phyloP scores from a whole-genome alignment of 228 moss, liverwort and hornwort genomes.

The Sphagnum fallax region DNA sequence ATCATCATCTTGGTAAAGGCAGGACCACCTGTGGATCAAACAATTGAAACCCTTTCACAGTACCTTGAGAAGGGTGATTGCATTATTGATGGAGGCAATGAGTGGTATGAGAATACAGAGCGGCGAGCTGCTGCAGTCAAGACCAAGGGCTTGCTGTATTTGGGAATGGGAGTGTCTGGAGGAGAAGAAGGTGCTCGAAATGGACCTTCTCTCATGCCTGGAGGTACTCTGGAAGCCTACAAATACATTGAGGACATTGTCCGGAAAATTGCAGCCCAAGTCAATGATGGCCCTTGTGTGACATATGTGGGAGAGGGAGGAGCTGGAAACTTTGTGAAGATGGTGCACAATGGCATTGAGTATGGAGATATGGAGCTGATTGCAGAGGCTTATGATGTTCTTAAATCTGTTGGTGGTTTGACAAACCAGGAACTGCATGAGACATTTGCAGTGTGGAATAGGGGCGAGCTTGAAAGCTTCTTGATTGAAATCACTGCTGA shows the following conservation, averaged over 20 bases:
- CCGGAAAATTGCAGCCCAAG: slow-evolving; percentile 82
- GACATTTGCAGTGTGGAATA: slow-evolving; percentile 79
- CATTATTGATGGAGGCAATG: slow-evolving; percentile 90
- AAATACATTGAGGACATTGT: slow-evolving; percentile 73
- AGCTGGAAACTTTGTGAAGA: slow-evolving; percentile 92
- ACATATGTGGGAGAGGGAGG: slow-evolving; percentile 87
- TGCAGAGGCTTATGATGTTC: slow-evolving; percentile 92
- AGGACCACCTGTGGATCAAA: slow-evolving; percentile 80
- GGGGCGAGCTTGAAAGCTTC: slow-evolving; percentile 87
- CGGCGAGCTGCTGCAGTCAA: slow-evolving; percentile 54
- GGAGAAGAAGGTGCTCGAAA: slow-evolving; percentile 88
- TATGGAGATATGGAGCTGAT: slow-evolving; percentile 99
- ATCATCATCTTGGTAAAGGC: slow-evolving; percentile 90
- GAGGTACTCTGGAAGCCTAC: slow-evolving; percentile 81
- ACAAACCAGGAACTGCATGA: slow-evolving; percentile 73
- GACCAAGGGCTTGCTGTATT: slow-evolving; percentile 64
- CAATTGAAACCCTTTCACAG: slow-evolving; percentile 61
- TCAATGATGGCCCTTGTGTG: slow-evolving; percentile 82
- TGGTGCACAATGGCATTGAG: slow-evolving; percentile 96
- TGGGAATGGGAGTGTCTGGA: slow-evolving; percentile 92
- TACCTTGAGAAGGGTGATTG: slow-evolving; percentile 78
- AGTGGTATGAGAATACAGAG: slow-evolving; percentile 98
- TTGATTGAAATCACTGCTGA: slow-evolving; percentile 84
- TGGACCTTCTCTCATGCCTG: slow-evolving; percentile 90
- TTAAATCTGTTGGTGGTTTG: slow-evolving; percentile 74